Evolutionary conservation across 495 filamentous ascomycete species (phyloP), one percentile per base, ranked within the genome.

Genomic region (Darksidea phi): DNA sequence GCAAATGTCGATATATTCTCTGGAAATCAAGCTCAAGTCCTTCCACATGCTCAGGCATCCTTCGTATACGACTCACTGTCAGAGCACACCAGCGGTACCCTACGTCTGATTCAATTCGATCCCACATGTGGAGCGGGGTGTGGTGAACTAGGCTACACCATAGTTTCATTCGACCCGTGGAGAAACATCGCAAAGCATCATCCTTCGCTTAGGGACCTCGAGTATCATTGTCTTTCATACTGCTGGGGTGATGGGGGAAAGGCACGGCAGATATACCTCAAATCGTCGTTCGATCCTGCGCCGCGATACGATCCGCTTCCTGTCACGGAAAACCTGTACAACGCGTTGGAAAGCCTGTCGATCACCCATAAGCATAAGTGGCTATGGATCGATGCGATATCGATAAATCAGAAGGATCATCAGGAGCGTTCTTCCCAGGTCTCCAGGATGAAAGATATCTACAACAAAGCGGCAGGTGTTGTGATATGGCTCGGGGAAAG

Each of bases 361-460:
- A 11, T 10, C 10, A 6, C 32, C 17, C 34, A 18, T 47, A 25
- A 2, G 15, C 25, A 7, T 5, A 7, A 6, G 11, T 46, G 20
- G 54, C 41, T 57, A 1, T 61, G 58, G 58, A 47, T 61, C n/a
- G 49, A 61, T 61, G 49, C 50, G 1, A 61, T 61, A 6, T 61
- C 49, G 25, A 61, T 61, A 32, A 61, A 61, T 55, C 58, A 61
- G 32, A 15, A 20, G 10, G 50, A 61, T 25, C 7, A 23, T 20
- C 25, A 34, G 11, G 58, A 61, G 26, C 13, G 49, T n/a, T 26
- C 50, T 1, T 2, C 12, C 1, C 58, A 61, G 28, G 49, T 61
- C 4, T 11, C n/a, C 10, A 23, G 43, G 15, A 61, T 61, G 58
- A 41, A 51, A 25, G 48, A 53, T 15, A 55, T 61, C 7, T 61